Base-by-base conservation (phyloP, 148 eudicot species). In the Drosera capensis region DNA sequence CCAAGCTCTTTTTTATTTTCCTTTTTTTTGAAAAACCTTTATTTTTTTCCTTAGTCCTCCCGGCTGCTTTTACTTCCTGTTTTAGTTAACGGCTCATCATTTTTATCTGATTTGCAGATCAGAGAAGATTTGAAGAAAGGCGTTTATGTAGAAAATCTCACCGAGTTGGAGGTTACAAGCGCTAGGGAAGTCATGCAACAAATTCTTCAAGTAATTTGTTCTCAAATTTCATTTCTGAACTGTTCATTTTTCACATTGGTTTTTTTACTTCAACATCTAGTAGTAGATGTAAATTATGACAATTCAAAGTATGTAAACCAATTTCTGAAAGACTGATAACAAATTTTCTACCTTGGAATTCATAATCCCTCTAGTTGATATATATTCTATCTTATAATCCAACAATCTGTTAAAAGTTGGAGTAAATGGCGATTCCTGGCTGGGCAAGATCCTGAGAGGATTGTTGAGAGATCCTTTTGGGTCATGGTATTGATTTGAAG, bases 41-140 rank as follows among this genome's bases (percentile, higher is more conserved):
- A 28, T 28, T 28, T 28, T 4, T 9, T 28, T 28, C 4, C 4
- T 3, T 28, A 9, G 9, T 28, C 9, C 31, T 28, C 31, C 31
- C 31, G 4, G 31, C 31, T 9, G 9, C 9, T 28, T 28, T 4
- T 9, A 3, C 9, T 28, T 28, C 31, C 31, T 28, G 9, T 4
- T 28, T 28, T 9, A 3, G 6, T 28, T 28, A 3, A 28, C 4
- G 31, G 31, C 6, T 28, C 31, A 28, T 9, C 13, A 1, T 19
- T 41, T 41, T 40, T 13, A 41, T 41, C 23, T 17, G 45, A 18
- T 14, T 24, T 49, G 18, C 69, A 90, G 97, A 71, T 90, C 23
- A 84, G 97, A 69, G 97, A 90, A 69, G 97, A 90, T 64, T 56
- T 66, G 38, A 84, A 90, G 68, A 90, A 90, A 66, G 97, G 97